A percentile compares a stretch with the other conserved stretches of the same genome.
Evolutionary conservation across 345 rosid genomes (phyloP).

Genomic region (Rhodomyrtus tomentosa): DNA sequence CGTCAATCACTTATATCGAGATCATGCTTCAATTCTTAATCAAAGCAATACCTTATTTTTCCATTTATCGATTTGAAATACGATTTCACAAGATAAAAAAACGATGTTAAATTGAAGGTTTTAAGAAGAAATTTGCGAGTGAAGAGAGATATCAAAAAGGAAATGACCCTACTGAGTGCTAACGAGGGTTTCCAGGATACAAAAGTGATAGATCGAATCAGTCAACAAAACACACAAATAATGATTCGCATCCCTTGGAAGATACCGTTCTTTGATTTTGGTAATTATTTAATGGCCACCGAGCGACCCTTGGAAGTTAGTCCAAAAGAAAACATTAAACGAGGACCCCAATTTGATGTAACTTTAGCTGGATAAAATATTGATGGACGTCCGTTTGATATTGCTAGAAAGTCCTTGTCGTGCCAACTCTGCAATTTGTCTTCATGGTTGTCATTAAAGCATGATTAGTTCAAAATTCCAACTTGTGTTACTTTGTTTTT

Average conservation of each 20-base stretch:
- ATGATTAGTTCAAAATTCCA: too few species aligned
- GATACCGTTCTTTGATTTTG: neutral
- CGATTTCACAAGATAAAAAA: neutral
- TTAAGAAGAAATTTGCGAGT: neutral
- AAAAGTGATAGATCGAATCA: neutral
- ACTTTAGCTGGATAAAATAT: neutral
- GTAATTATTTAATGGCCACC: too few species aligned
- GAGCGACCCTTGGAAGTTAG: too few species aligned
- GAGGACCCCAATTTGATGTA: neutral
- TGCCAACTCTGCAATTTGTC: neutral
- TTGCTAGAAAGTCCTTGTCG: neutral
- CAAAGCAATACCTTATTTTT: neutral
- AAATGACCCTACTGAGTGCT: neutral
- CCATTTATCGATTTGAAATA: neutral
- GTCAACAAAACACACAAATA: neutral
- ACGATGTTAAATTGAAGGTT: neutral
- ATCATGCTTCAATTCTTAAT: neutral
- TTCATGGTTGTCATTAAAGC: too few species aligned
- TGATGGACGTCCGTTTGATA: neutral
- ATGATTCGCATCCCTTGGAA: neutral
- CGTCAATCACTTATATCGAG: too few species aligned
- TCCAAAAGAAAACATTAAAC: too few species aligned
- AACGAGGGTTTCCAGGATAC: neutral
- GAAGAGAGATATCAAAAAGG: neutral
- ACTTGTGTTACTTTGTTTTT: too few species aligned